Evolutionary conservation across 2,329 filamentous ascomycete genomes (phyloP), one percentile per base, ranked within the genome.

Genomic region (Sphaerostilbella broomeana): DNA sequence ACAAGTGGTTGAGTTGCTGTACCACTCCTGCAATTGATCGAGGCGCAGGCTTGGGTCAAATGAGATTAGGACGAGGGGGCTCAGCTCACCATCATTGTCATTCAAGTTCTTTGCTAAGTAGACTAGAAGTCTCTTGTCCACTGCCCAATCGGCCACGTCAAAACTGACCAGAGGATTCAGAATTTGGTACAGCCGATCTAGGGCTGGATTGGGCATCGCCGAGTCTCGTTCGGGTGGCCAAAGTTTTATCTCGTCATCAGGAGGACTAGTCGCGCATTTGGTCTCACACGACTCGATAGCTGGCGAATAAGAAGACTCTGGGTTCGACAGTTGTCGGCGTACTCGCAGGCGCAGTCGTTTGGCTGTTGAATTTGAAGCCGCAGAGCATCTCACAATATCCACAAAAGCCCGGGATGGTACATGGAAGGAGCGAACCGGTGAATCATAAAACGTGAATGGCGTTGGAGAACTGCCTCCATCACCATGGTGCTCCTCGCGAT

Each of bases 371-470:
- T 53, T 46, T 30, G 49, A 16, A 28, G 21, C 55, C 63, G 55
- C 34, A 3, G 68, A 58, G 44, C 75, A 69, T 45, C 79, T 67
- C 5, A 81, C 70, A 0, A 84, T 54, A 47, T 84, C 79, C 5
- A 83, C 38, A 49, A 77, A 82, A 0, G 77, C 66, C 16, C 64
- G 65, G 45, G 69, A 70, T 2, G 66, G 61, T 10, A 65, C 55
- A 35, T 73, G 67, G 52, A 84, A 84, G 3, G 68, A 64, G 17
- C 73, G 67, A 30, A 78, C 57, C 29, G 71, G 70, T 9, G 72
- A 78, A 38, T 72, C 68, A 25, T 68, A 65, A 8, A 77, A 61
- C 5, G 73, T 71, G 35, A 74, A 72, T 4, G 68, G 59, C 11
- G 59, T 54, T 4, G 52, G 53, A 1, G 59, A 55, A 0, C 60